Conservation (phyloP, 148 eudicot genomes). For the Tetragonia tetragonoides region DNA sequence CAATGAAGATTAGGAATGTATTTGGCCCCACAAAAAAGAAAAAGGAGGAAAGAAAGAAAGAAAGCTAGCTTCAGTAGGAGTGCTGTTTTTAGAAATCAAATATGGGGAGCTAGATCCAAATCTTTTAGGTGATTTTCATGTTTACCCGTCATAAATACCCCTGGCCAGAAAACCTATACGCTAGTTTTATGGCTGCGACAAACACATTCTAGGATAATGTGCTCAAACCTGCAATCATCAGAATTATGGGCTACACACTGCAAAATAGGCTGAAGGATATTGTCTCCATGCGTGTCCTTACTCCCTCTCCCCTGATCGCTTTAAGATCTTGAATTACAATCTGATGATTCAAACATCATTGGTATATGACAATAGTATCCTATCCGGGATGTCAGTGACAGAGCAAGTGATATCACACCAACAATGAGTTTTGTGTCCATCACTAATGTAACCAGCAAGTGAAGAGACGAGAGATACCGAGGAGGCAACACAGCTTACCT, state of each 20-base stretch:
- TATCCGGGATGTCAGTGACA: not conserved
- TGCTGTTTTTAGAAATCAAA: too few species aligned
- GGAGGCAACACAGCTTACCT: not conserved
- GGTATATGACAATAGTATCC: not conserved
- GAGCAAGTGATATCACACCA: not conserved
- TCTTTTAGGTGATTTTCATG: too few species aligned
- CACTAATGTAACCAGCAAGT: not conserved
- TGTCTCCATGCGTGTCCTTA: not conserved
- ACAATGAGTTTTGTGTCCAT: not conserved
- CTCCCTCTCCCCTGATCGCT: not conserved
- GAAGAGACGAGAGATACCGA: not conserved
- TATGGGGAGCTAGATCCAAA: too few species aligned
- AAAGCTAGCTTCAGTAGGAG: too few species aligned
- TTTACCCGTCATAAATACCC: not conserved
- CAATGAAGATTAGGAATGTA: too few species aligned
- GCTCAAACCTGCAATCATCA: not conserved
- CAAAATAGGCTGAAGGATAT: too few species aligned
- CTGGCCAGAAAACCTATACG: not conserved
- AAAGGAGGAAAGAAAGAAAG: too few species aligned
- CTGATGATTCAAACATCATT: not conserved
- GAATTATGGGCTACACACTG: not conserved
- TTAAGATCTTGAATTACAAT: not conserved
- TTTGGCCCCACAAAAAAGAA: too few species aligned
- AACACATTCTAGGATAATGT: not conserved
- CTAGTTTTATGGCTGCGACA: not conserved